A percentile compares a stretch with the other conserved stretches of the same genome.
phyloP scores from a whole-genome alignment of 208 protist genomes.

The Spongospora subterranea region DNA sequence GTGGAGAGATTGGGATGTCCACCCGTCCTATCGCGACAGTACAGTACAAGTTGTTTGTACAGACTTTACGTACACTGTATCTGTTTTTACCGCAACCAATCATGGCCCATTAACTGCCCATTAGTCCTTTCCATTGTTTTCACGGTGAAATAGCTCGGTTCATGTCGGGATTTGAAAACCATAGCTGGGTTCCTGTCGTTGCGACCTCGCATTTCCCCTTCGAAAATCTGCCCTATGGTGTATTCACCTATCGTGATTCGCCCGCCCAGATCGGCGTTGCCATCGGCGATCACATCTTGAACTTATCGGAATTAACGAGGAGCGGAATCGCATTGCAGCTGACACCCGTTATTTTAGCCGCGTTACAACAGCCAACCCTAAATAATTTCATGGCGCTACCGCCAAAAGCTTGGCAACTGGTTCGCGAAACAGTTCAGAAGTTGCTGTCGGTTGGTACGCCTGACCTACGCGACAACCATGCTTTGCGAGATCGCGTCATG shows the following conservation, averaged over 20 bases:
- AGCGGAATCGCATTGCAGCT: slow-evolving; percentile 17
- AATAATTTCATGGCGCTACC: slow-evolving; percentile 83
- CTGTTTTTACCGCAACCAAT: too few species aligned
- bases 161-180: not conserved
- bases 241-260: slow-evolving; percentile 70
- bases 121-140: too few species aligned
- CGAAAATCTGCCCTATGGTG: slow-evolving; percentile 85
- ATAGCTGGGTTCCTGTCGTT: slow-evolving; percentile 74
- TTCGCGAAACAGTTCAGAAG: slow-evolving; percentile 67
- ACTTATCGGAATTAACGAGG: slow-evolving; percentile 73
- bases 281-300: slow-evolving; percentile 82
- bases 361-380: slow-evolving; percentile 70
- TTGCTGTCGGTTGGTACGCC: slow-evolving; percentile 72
- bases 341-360: slow-evolving; percentile 66
- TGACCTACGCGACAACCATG: slow-evolving; percentile 71
- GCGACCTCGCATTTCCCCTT: slow-evolving; percentile 80
- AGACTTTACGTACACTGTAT: too few species aligned
- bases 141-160: too few species aligned
- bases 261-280: slow-evolving; percentile 73
- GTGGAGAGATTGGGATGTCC: too few species aligned
- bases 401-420: slow-evolving; percentile 69
- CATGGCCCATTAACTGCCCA: too few species aligned
- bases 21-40: too few species aligned
- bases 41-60: too few species aligned
- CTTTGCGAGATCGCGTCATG: slow-evolving; percentile 68